Conservation (phyloP, 305 asterid genomes). For the Fraxinus nigra region DNA sequence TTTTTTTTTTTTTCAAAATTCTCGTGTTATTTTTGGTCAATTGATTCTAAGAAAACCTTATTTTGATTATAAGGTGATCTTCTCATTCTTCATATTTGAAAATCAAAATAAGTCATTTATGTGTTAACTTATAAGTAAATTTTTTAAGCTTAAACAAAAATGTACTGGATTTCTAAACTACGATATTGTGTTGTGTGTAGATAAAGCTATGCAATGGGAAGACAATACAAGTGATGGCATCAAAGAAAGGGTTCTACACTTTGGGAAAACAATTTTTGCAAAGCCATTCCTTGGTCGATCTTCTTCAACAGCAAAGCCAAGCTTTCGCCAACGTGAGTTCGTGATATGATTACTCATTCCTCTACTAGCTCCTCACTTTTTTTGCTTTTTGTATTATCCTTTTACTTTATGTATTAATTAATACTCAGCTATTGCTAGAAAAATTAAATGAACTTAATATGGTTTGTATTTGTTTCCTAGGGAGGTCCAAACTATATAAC, state of each 20-base stretch:
- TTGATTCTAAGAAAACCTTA: neutral
- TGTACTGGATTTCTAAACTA: slow-evolving; percentile 22
- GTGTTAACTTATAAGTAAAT: neutral
- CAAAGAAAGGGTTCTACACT: slow-evolving; percentile 81
- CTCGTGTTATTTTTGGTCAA: neutral
- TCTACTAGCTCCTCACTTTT: neutral
- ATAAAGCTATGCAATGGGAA: slow-evolving; percentile 97
- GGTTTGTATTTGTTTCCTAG: slow-evolving; percentile 12
- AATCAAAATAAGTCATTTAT: neutral
- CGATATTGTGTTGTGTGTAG: slow-evolving; percentile 48
- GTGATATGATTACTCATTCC: neutral
- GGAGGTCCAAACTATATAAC: slow-evolving; percentile 5
- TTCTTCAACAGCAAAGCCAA: slow-evolving; percentile 98
- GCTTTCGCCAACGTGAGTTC: slow-evolving; percentile 85
- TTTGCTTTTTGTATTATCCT: neutral
- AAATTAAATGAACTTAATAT: neutral
- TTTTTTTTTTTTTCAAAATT: neutral
- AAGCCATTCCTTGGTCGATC: slow-evolving; percentile 95
- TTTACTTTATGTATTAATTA: neutral
- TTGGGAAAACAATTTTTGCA: slow-evolving; percentile 69
- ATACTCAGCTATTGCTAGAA: slow-evolving; percentile 4
- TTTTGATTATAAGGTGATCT: neutral
- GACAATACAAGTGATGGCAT: slow-evolving; percentile 76
- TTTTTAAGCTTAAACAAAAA: neutral
- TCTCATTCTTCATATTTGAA: neutral